Base-by-base conservation (phyloP, 2,329 filamentous ascomycete species). In the Blumeria hordei region DNA sequence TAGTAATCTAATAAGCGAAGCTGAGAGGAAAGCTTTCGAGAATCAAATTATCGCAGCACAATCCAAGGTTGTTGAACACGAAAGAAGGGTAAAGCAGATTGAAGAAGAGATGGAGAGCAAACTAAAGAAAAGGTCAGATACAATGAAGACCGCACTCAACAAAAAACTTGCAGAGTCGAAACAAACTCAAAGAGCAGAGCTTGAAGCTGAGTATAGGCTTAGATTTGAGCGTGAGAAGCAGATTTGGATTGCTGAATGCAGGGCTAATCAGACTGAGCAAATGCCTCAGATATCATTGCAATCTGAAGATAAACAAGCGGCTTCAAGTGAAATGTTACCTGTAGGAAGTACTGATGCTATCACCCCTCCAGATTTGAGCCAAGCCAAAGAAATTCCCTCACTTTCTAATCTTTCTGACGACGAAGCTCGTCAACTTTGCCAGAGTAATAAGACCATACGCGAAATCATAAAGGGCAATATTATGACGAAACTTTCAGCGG, bases 61-160 rank as follows among this genome's bases (percentile, higher is more conserved):
- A 64, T 71, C 76, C 33, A 77, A 74, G 63, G 77, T 82, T 8
- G 71, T 74, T 3, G 80, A 83, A 60, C 74, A 76, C 50, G 81
- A 87, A 63, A 69, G 72, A 12, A 82, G 81, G 66, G 74, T 71
- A 33, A 67, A 57, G 14, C 57, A 62, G 51, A 70, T 83, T 14
- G 83, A 88, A 63, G 74, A 77, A 34, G 74, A 72, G 55, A 74
- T 79, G 49, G 71, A 77, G 55, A 69, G 68, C 37, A 78, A 74
- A 10, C 72, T 85, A 57, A 83, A 83, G 62, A 70, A 74, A 54
- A 74, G 80, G 47, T 80, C 79, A 1, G 77, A 85, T 45, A 76
- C 76, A 64, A 83, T 86, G 81, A 83, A 80, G 62, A 72, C 76
- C 21, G 69, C 75, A 1, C 69, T 86, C 53, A 82, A 80, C 62